These are phyloP conservation scores for Talinum fruticosum DNA, from an alignment of 148 eudicot genomes.

Conservation along the genomic window DNA sequence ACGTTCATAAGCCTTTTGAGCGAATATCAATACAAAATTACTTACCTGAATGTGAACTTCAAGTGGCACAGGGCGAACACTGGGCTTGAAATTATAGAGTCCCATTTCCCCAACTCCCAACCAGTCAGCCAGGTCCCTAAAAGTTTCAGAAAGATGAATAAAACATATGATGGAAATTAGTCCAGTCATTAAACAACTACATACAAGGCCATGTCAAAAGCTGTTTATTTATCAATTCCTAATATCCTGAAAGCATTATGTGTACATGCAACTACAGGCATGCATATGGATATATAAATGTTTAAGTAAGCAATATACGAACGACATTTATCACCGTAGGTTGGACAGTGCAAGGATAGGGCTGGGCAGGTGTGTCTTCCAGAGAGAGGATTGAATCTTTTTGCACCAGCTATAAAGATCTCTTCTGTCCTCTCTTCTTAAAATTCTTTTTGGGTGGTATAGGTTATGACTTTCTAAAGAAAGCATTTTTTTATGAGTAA, in stretches of 20 bases:
- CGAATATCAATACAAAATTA: constrained; percentile 8
- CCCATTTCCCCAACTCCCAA: constrained; percentile 89
- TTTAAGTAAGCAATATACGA: not conserved
- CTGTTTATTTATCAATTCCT: not conserved
- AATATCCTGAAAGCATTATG: not conserved
- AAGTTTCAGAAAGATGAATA: constrained; percentile 13
- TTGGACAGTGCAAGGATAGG: not conserved
- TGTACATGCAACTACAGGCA: not conserved
- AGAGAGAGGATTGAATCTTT: not conserved
- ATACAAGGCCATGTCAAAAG: not conserved
- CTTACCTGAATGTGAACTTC: constrained; percentile 97
- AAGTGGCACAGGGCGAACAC: constrained; percentile 97
- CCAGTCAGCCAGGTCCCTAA: constrained; percentile 97
- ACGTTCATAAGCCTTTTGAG: constrained; percentile 1
- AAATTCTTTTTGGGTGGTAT: too few relatives aligned
- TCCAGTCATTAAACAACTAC: constrained; percentile 5
- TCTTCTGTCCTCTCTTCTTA: not conserved
- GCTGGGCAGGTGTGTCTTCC: not conserved
- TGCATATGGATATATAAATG: not conserved
- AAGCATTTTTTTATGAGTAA: too few relatives aligned
- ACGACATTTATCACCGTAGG: not conserved
- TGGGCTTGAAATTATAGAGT: constrained; percentile 92
- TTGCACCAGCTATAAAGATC: not conserved
- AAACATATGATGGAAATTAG: not conserved
- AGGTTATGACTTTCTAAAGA: too few relatives aligned